A percentile compares a stretch with the other conserved stretches of the same genome.
These are phyloP conservation scores for Rutstroemia sydowiana DNA, from an alignment of 2,329 filamentous ascomycete genomes.

Conservation along the genomic window DNA sequence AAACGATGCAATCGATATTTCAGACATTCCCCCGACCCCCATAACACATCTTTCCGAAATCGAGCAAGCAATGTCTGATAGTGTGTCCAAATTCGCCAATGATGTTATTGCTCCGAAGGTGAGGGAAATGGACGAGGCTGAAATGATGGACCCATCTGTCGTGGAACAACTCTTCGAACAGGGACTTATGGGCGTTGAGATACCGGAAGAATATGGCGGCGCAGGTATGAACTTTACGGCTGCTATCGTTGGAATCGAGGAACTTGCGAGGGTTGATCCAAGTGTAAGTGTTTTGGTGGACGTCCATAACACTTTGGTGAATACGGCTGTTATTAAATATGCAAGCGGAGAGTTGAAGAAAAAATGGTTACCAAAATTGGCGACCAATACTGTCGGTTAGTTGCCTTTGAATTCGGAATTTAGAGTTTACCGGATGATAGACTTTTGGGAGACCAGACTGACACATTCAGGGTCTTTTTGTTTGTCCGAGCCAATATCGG, in stretches of 20 bases:
- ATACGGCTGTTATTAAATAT: slow-evolving; percentile 84
- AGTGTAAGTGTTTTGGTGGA: slow-evolving; percentile 93
- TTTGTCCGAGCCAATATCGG: slow-evolving; percentile 84
- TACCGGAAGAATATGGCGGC: slow-evolving; percentile 93
- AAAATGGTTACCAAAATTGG: slow-evolving; percentile 82
- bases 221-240: slow-evolving; percentile 98
- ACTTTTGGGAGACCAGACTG: not conserved
- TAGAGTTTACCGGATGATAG: slow-evolving; percentile 8
- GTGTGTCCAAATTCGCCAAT: slow-evolving; percentile 83
- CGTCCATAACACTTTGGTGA: slow-evolving; percentile 96
- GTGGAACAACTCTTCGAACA: slow-evolving; percentile 96
- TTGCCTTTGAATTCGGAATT: not conserved
- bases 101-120: slow-evolving; percentile 86
- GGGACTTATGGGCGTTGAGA: slow-evolving; percentile 94
- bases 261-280: slow-evolving; percentile 87
- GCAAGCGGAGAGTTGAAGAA: slow-evolving; percentile 71
- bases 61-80: slow-evolving; percentile 81
- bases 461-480: slow-evolving; percentile 64
- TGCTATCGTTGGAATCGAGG: slow-evolving; percentile 93
- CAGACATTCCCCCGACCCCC: slow-evolving; percentile 77
- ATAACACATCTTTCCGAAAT: slow-evolving; percentile 90
- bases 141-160: slow-evolving; percentile 80
- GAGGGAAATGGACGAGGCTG: slow-evolving; percentile 95
- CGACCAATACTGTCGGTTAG: slow-evolving; percentile 73
- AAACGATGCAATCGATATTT: slow-evolving; percentile 52